Conservation (phyloP, 75 land plant species). For the Pseudotsuga menziesii region DNA sequence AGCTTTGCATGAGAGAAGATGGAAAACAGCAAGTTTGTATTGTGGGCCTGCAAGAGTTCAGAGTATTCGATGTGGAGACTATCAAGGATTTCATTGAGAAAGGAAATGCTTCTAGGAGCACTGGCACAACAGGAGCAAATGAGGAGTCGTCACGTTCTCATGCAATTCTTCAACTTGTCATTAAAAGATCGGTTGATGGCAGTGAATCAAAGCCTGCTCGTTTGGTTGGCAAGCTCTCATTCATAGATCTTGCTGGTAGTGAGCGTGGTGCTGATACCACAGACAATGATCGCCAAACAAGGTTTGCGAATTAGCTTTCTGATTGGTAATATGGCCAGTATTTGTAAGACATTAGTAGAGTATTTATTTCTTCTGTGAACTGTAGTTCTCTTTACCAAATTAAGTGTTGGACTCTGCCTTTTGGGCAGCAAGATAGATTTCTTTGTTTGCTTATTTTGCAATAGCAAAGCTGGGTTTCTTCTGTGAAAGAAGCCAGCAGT, state of each 20-base stretch:
- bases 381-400: no score
- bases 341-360: neutral
- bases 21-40: conserved; percentile 89
- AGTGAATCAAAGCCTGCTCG: conserved; percentile 62
- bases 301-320: conserved; percentile 40
- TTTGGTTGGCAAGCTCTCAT: conserved; percentile 84
- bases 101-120: conserved; percentile 81
- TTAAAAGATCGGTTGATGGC: conserved; percentile 72
- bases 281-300: conserved; percentile 97
- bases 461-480: neutral
- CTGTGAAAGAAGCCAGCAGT: neutral
- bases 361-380: no score
- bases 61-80: conserved; percentile 66
- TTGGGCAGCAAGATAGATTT: neutral
- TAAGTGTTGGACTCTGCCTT: no score
- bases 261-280: conserved; percentile 99
- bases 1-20: conserved; percentile 90
- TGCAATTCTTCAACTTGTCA: conserved; percentile 95
- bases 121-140: conserved; percentile 95
- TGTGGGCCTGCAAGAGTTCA: conserved; percentile 81
- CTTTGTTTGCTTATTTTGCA: no score
- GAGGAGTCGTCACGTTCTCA: conserved; percentile 99
- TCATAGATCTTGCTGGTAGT: conserved; percentile 99
- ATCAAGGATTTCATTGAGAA: conserved; percentile 71
- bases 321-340: neutral